Base-by-base conservation (phyloP, 2,329 filamentous ascomycete species). In the Aspergillus neoniger region DNA sequence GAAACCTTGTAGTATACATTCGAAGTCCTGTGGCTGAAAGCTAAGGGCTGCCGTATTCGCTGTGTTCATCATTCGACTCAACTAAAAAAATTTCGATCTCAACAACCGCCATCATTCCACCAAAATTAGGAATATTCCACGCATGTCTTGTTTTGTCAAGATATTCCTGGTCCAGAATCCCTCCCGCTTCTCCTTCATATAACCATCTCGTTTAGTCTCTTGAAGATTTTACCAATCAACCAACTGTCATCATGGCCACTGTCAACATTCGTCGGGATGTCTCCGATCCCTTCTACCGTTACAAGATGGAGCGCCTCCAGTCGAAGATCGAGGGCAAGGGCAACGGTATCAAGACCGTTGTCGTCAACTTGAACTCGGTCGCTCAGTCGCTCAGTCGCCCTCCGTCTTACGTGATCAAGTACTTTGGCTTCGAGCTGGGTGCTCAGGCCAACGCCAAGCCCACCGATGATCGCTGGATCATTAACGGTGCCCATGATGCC, bases 281-380 rank as follows among this genome's bases (percentile, higher is more conserved):
- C 83, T 90, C 89, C 85, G 95, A 99, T 83, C 90, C 90, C 82
- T 99, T 97, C 88, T 99, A 99, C 84, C 95, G 95, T 80, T 99
- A 99, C 89, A 99, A 99, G 88, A 99, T 99, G 95, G 95, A 98
- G 84, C 90, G 88, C 72, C 84, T 99, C 77, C 92, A 96, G 85
- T 96, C 95, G 79, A 99, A 99, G 86, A 96, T 99, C 73, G 95
- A 99, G 83, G 95, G 95, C 82, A 99, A 99, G 82, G 95, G 95
- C 70, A 99, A 99, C 83, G 95, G 95, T 76, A 99, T 99, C 88
- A 99, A 99, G 85, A 99, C 85, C 72, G 95, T 99, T 74, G 89
- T 99, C 71, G 92, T 96, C 86, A 99, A 99, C 81, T 82, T 99
- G 76, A 91, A 88, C 85, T 96, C 91, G 76, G 92, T 99, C 70